Evolutionary conservation across 768 basidiomycete genomes (phyloP).

Genomic region (Termitomyces bulborhizus): DNA sequence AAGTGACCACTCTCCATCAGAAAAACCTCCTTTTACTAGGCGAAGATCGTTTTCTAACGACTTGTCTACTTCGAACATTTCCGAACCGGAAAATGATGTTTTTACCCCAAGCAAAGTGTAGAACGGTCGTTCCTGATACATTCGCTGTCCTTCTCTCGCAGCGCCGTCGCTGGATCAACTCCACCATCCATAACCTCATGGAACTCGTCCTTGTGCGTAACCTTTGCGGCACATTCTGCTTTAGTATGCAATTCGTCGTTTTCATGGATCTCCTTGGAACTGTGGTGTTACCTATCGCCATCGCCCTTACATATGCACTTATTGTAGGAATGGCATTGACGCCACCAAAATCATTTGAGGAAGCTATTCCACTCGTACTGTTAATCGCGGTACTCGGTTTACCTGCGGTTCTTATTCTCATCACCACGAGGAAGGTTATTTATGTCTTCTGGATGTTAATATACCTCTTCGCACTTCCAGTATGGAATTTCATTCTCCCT

Average conservation of each 20-base stretch:
- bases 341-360: conserved; percentile 81
- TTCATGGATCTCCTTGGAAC: conserved; percentile 95
- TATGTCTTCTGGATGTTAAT: conserved; percentile 99
- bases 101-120: conserved; percentile 89
- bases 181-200: conserved; percentile 99
- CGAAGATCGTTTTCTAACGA: conserved; percentile 98
- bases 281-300: conserved; percentile 90
- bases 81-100: conserved; percentile 99
- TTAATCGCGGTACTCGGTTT: conserved; percentile 89
- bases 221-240: conserved; percentile 98
- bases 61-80: conserved; percentile 93
- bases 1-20: conserved; percentile 92
- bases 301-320: conserved; percentile 83
- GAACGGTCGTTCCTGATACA: conserved; percentile 94
- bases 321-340: conserved; percentile 73
- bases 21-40: conserved; percentile 95
- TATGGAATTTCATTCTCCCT: conserved; percentile 95
- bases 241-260: conserved; percentile 99
- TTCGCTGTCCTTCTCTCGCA: conserved; percentile 92
- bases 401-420: conserved; percentile 85
- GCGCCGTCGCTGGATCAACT: conserved; percentile 98
- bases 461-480: conserved; percentile 85
- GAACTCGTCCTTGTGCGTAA: conserved; percentile 96
- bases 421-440: conserved; percentile 91
- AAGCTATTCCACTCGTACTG: conserved; percentile 91